Conservation (phyloP, 495 filamentous ascomycete species). For the Schizothecium vesticola region DNA sequence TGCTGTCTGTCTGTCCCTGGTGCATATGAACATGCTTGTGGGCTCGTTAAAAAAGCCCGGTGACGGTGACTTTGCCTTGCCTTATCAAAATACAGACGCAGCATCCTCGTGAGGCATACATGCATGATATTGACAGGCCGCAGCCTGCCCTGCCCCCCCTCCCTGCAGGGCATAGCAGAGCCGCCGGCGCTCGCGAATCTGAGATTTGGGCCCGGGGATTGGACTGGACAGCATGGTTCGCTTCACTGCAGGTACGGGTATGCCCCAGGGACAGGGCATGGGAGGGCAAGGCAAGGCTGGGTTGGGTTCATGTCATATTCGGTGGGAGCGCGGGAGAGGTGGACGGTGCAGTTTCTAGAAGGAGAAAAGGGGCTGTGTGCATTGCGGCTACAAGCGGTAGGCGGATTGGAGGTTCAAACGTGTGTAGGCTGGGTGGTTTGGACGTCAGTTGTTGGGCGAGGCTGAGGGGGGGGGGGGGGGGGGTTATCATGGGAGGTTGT, state of each 20-base stretch:
- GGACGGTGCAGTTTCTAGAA: background rate
- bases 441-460: background rate
- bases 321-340: background rate
- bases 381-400: background rate
- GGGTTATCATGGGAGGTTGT: background rate
- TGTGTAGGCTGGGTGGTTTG: background rate
- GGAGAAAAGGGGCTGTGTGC: background rate
- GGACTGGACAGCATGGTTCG: background rate
- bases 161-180: background rate
- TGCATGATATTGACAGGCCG: background rate
- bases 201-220: background rate
- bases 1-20: background rate
- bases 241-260: background rate
- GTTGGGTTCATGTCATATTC: too few relatives aligned
- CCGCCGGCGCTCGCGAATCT: background rate
- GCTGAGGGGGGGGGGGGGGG: background rate
- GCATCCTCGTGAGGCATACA: background rate
- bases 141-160: background rate
- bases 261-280: background rate
- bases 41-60: too few relatives aligned
- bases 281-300: background rate
- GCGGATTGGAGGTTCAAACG: background rate
- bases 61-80: too few relatives aligned
- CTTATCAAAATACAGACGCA: background rate
- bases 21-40: background rate